Evolutionary conservation across 768 basidiomycete species (phyloP).

Genomic region (Boletus huronensis): DNA sequence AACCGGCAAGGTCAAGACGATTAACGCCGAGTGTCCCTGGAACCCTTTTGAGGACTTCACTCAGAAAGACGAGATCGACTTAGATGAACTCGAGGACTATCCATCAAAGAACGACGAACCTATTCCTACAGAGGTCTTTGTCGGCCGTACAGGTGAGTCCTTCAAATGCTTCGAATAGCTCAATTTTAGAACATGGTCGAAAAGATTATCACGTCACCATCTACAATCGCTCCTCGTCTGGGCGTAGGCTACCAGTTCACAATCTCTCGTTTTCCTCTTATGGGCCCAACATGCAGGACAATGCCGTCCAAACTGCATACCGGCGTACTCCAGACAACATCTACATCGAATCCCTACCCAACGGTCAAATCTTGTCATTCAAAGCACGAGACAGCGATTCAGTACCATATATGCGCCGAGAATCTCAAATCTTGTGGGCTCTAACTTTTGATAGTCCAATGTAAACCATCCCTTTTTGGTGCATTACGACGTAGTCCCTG

Average conservation of each 20-base stretch:
- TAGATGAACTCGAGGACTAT: slow-evolving; percentile 59
- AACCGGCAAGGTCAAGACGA: slow-evolving; percentile 74
- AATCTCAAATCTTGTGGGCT: slow-evolving; percentile 54
- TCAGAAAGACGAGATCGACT: slow-evolving; percentile 41
- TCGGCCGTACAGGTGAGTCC: slow-evolving; percentile 61
- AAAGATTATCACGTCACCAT: slow-evolving; percentile 90
- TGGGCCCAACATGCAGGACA: slow-evolving; percentile 88
- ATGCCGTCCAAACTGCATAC: slow-evolving; percentile 67
- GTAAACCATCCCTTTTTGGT: slow-evolving; percentile 40
- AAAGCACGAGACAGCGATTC: slow-evolving; percentile 37
- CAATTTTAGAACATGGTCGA: slow-evolving; percentile 6
- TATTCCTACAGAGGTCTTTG: slow-evolving; percentile 47
- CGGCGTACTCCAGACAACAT: slow-evolving; percentile 70
- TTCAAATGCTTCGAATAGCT: neutral
- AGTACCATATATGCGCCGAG: slow-evolving; percentile 26
- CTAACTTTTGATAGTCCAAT: slow-evolving; percentile 60
- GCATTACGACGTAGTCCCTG: neutral
- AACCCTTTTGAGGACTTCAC: slow-evolving; percentile 58
- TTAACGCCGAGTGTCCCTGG: slow-evolving; percentile 78
- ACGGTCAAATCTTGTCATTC: slow-evolving; percentile 77
- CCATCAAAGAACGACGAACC: slow-evolving; percentile 32
- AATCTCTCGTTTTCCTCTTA: slow-evolving; percentile 89
- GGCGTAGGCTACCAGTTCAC: slow-evolving; percentile 52
- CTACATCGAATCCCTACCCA: slow-evolving; percentile 79
- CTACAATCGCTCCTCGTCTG: slow-evolving; percentile 47